These are phyloP conservation scores for Pleurotus djamor DNA, from an alignment of 768 basidiomycete species.

Conservation along the genomic window DNA sequence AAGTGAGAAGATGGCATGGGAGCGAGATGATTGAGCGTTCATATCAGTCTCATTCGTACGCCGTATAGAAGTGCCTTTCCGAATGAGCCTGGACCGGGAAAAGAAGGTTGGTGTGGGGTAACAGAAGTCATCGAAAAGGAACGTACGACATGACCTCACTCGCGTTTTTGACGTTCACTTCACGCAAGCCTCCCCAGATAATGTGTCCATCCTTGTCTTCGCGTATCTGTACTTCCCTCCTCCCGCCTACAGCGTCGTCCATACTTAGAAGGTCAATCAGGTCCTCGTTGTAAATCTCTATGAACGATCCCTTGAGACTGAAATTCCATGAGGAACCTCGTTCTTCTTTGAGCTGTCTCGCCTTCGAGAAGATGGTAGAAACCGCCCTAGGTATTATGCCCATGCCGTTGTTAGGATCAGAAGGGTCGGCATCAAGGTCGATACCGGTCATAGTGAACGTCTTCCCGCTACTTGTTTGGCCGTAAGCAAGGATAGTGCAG, in stretches of 20 bases:
- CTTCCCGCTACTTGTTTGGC: slow-evolving; percentile 96
- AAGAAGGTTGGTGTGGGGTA: slow-evolving; percentile 14
- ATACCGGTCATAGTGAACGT: slow-evolving; percentile 98
- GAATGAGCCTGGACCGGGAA: slow-evolving; percentile 63
- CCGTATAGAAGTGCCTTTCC: slow-evolving; percentile 85
- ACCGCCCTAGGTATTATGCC: slow-evolving; percentile 97
- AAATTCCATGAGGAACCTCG: slow-evolving; percentile 76
- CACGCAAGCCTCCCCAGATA: slow-evolving; percentile 94
- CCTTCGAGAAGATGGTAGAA: slow-evolving; percentile 79
- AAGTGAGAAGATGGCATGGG: slow-evolving; percentile 98
- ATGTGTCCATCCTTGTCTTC: slow-evolving; percentile 98
- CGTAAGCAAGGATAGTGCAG: slow-evolving; percentile 97
- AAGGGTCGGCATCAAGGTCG: slow-evolving; percentile 84
- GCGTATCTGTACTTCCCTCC: slow-evolving; percentile 90
- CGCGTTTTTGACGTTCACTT: slow-evolving; percentile 82
- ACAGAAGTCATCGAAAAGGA: slow-evolving; percentile 7
- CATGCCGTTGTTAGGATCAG: slow-evolving; percentile 80
- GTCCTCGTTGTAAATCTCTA: slow-evolving; percentile 99
- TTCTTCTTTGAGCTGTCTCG: slow-evolving; percentile 75
- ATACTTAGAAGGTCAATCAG: slow-evolving; percentile 89
- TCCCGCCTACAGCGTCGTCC: slow-evolving; percentile 62
- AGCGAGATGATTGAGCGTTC: slow-evolving; percentile 98
- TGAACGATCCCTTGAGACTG: slow-evolving; percentile 85
- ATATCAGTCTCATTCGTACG: slow-evolving; percentile 97
- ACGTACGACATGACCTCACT: slow-evolving; percentile 92